Conservation (phyloP, 2,329 filamentous ascomycete species). For the Ascochyta pisi region DNA sequence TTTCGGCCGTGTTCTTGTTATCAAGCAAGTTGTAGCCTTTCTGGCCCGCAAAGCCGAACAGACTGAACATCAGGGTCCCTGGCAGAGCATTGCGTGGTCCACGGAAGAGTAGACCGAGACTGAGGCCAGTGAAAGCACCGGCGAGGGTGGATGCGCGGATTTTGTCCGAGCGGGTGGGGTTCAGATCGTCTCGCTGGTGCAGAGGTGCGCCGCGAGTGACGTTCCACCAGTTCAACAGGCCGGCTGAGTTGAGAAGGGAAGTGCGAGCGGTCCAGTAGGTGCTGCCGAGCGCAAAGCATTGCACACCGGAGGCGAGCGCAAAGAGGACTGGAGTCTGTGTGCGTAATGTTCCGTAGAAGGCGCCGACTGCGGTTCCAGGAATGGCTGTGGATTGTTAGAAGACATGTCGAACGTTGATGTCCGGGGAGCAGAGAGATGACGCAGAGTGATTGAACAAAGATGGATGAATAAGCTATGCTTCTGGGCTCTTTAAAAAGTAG, state of each 20-base stretch:
- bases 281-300: conserved; percentile 80
- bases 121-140: conserved; percentile 68
- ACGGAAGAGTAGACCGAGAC: conserved; percentile 63
- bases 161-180: conserved; percentile 65
- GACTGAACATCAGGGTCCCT: conserved; percentile 64
- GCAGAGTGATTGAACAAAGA: background rate
- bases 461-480: background rate
- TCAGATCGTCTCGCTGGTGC: conserved; percentile 45
- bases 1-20: conserved; percentile 49
- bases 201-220: conserved; percentile 36
- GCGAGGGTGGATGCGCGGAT: conserved; percentile 72
- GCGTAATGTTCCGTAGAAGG: conserved; percentile 60
- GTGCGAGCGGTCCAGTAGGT: conserved; percentile 73
- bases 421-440: background rate
- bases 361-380: conserved; percentile 66
- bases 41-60: conserved; percentile 66
- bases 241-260: conserved; percentile 46
- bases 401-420: background rate
- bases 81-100: conserved; percentile 54
- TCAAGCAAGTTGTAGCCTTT: conserved; percentile 61
- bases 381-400: conserved; percentile 56
- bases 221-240: conserved; percentile 42
- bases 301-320: conserved; percentile 73
- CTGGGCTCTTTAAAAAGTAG: too few relatives aligned
- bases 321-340: conserved; percentile 73